Base-by-base conservation (phyloP, 257 asterid species). In the Leptodermis oblonga region DNA sequence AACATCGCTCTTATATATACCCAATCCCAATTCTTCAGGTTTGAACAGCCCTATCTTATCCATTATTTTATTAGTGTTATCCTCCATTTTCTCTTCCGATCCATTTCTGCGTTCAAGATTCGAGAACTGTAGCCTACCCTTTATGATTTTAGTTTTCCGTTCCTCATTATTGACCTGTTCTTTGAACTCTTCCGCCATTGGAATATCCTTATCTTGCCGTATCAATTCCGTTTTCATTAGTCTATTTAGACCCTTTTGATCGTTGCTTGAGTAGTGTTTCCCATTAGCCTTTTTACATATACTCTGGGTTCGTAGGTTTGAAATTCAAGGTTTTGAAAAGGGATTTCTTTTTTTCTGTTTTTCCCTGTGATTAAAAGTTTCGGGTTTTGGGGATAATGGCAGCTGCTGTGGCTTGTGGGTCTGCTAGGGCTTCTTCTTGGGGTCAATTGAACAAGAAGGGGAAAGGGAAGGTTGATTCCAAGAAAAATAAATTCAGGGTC, bases 361-460 rank as follows among this genome's bases (percentile, higher is more conserved):
- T n/a, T n/a, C n/a, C n/a, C n/a, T n/a, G n/a, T n/a, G n/a, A n/a
- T n/a, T n/a, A n/a, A n/a, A n/a, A n/a, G n/a, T n/a, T n/a, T n/a
- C n/a, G n/a, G n/a, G n/a, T n/a, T n/a, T n/a, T n/a, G n/a, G n/a
- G n/a, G 53, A 39, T 34, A 73, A 91, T 91, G 97, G 90, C 87
- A 15, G 23, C 87, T 23, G 60, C 83, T 52, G 64, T 74, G 65
- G 82, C 76, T 22, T 81, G 82, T 75, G 83, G 86, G n/a, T 82
- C 84, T 39, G 80, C 80, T 0, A 76, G 85, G 20, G 76, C 53
- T 6, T 17, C 78, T 65, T 79, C 80, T 18, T 79, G 87, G 83
- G 67, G 67, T 71, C 86, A 76, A 36, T 73, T 79, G 68, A 88
- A 78, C 39, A 70, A 48, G 22, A 76, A 75, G 41, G 75, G 70